These are phyloP conservation scores for Darksidea phi DNA, from an alignment of 495 filamentous ascomycete genomes.

Conservation along the genomic window DNA sequence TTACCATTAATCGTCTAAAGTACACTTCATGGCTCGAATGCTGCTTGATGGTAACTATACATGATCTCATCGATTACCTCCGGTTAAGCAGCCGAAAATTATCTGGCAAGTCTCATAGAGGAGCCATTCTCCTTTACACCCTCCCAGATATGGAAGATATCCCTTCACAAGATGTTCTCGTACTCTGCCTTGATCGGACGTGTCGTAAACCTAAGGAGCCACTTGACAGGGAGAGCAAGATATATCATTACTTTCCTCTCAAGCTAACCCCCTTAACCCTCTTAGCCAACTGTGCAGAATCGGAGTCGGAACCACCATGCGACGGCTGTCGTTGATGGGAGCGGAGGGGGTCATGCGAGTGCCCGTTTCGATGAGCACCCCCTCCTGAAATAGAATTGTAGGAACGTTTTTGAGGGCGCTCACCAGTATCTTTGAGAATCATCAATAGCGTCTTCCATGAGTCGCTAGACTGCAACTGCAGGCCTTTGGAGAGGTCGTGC, in stretches of 20 bases:
- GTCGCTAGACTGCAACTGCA: slow-evolving; percentile 75
- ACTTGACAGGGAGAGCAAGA: not conserved
- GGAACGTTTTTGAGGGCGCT: slow-evolving; percentile 84
- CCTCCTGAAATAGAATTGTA: slow-evolving; percentile 24
- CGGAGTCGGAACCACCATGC: slow-evolving; percentile 35
- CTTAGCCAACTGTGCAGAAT: slow-evolving; percentile 85
- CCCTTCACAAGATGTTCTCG: too few species aligned
- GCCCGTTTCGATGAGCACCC: slow-evolving; percentile 45
- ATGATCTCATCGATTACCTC: too few species aligned
- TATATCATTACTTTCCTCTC: slow-evolving; percentile 42
- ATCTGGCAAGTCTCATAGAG: too few species aligned
- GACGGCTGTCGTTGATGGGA: slow-evolving; percentile 6
- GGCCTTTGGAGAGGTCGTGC: slow-evolving; percentile 72
- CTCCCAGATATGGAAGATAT: too few species aligned
- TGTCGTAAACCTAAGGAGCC: not conserved
- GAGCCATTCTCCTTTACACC: too few species aligned
- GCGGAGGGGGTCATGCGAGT: not conserved
- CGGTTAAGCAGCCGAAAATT: too few species aligned
- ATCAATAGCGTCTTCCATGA: slow-evolving; percentile 92
- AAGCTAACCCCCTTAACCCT: slow-evolving; percentile 97
- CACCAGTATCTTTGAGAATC: slow-evolving; percentile 94
- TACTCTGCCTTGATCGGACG: not conserved
- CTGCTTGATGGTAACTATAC: too few species aligned
- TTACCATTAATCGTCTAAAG: not conserved
- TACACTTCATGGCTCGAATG: not conserved